A percentile compares a stretch with the other conserved stretches of the same genome.
Conservation (phyloP, 2,329 filamentous ascomycete species). For the Didymosphaeria variabile region DNA sequence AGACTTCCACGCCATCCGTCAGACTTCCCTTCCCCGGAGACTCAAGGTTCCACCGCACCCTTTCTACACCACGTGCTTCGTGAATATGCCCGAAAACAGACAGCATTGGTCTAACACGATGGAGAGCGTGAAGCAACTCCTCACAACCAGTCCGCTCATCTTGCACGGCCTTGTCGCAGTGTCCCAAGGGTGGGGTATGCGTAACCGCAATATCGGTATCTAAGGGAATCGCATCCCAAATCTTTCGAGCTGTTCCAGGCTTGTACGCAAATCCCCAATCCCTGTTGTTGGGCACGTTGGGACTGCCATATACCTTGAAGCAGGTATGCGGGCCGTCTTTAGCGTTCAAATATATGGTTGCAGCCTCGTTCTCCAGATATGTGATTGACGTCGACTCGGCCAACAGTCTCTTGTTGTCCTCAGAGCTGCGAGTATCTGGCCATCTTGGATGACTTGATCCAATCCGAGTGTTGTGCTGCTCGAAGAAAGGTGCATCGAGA, state of each 20-base stretch:
- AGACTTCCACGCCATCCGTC: conserved; percentile 57
- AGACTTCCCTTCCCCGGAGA: conserved; percentile 53
- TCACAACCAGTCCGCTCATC: conserved; percentile 64
- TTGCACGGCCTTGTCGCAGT: conserved; percentile 61
- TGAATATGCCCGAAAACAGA: conserved; percentile 79
- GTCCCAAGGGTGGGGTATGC: conserved; percentile 71
- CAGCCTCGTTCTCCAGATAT: conserved; percentile 70
- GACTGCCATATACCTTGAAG: conserved; percentile 77
- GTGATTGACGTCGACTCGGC: conserved; percentile 62
- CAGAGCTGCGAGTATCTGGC: conserved; percentile 62
- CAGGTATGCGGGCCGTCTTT: conserved; percentile 65
- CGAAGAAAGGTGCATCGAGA: conserved; percentile 71
- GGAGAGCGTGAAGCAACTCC: conserved; percentile 65
- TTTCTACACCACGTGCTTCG: conserved; percentile 69
- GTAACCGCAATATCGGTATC: conserved; percentile 74
- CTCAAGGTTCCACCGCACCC: conserved; percentile 65
- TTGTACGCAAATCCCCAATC: conserved; percentile 75
- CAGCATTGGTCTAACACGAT: conserved; percentile 69
- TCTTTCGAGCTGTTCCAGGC: conserved; percentile 46
- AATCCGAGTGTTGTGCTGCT: conserved; percentile 54
- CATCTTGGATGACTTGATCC: conserved; percentile 61
- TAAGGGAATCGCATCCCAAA: conserved; percentile 71
- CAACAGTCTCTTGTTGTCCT: conserved; percentile 65
- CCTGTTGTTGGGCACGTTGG: conserved; percentile 65
- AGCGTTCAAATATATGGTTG: conserved; percentile 63